phyloP scores from a whole-genome alignment of 768 basidiomycete species.

The Leucosporidium creatinivorum region DNA sequence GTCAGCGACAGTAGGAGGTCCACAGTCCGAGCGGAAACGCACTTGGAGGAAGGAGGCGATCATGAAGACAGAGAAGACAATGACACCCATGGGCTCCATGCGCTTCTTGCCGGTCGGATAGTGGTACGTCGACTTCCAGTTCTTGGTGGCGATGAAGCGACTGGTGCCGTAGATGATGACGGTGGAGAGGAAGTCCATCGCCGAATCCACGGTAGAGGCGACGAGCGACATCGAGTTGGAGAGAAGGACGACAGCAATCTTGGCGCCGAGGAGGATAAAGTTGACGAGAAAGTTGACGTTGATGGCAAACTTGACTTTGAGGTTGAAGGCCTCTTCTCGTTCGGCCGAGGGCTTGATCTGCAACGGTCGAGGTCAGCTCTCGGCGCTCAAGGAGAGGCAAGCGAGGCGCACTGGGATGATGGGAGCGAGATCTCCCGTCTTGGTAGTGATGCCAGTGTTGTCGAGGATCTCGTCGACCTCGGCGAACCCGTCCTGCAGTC shows the following conservation, averaged over 20 bases:
- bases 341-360: constrained; percentile 5
- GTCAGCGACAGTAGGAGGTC: neutral
- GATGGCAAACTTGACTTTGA: constrained; percentile 28
- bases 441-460: constrained; percentile 5
- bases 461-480: constrained; percentile 35
- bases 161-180: constrained; percentile 44
- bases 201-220: constrained; percentile 44
- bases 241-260: constrained; percentile 43
- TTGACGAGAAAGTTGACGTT: constrained; percentile 39
- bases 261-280: constrained; percentile 42
- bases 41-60: constrained; percentile 38
- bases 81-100: constrained; percentile 45
- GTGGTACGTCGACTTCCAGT: constrained; percentile 24
- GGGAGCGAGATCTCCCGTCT: constrained; percentile 23
- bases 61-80: constrained; percentile 45
- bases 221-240: constrained; percentile 45
- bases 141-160: constrained; percentile 38
- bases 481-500: constrained; percentile 19
- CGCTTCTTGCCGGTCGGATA: constrained; percentile 15
- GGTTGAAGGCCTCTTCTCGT: constrained; percentile 11
- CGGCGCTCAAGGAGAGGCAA: neutral
- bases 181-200: constrained; percentile 44
- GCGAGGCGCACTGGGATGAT: neutral
- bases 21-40: neutral
- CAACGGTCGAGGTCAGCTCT: neutral